Conservation (phyloP, 352 stramenopile genomes). For the Phytophthora sansomeana region DNA sequence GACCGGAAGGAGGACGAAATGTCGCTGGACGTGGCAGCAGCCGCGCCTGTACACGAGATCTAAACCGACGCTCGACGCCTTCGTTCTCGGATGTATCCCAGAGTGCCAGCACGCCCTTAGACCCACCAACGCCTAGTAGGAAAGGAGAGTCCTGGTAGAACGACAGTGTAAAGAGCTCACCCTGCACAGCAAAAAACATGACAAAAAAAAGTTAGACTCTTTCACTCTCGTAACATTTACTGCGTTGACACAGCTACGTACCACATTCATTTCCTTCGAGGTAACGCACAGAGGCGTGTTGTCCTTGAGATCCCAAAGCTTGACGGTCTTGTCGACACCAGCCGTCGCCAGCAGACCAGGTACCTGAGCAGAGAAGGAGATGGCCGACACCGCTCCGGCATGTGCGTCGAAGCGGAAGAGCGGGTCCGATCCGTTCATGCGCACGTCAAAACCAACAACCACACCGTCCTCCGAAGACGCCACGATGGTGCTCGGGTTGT, state of each 20-base stretch:
- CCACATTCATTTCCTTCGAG: conserved; percentile 94
- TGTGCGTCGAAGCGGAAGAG: conserved; percentile 95
- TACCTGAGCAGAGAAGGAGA: conserved; percentile 89
- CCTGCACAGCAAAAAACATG: conserved; percentile 48
- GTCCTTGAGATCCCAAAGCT: conserved; percentile 95
- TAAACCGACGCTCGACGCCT: conserved; percentile 83
- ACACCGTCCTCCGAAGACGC: conserved; percentile 95
- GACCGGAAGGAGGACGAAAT: conserved; percentile 81
- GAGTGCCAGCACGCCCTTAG: conserved; percentile 87
- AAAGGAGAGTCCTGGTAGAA: conserved; percentile 92
- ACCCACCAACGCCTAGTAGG: conserved; percentile 91
- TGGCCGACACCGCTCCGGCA: conserved; percentile 82
- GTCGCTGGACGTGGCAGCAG: conserved; percentile 45
- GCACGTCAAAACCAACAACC: conserved; percentile 95
- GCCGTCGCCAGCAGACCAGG: conserved; percentile 96
- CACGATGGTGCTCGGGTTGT: conserved; percentile 93
- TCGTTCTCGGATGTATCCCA: conserved; percentile 93
- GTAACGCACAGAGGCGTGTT: conserved; percentile 81
- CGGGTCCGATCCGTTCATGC: conserved; percentile 92
- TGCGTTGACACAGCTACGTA: conserved; percentile 49
- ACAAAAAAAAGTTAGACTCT: conserved; percentile 16
- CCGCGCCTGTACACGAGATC: conserved; percentile 64
- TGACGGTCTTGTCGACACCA: conserved; percentile 98
- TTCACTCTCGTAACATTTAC: background rate
- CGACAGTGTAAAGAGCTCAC: conserved; percentile 90